Conservation (phyloP, 768 basidiomycete genomes). For the Suillus paluster region DNA sequence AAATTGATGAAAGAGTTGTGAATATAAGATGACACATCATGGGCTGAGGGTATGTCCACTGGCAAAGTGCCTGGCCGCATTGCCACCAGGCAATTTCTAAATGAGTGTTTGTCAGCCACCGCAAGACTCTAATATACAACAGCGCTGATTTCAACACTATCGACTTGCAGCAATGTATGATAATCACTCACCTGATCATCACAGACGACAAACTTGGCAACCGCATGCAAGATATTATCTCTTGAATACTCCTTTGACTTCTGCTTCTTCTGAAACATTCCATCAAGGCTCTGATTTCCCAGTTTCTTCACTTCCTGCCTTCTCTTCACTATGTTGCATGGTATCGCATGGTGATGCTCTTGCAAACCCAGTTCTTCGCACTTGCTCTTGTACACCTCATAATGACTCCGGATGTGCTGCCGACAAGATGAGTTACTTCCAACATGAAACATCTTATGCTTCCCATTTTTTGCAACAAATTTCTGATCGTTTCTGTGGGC, state of each 20-base stretch:
- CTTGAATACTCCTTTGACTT: conserved; percentile 1
- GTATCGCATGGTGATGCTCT: conserved; percentile 5
- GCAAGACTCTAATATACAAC: not conserved
- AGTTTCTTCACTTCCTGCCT: not conserved
- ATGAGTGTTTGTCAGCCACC: not conserved
- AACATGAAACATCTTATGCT: not conserved
- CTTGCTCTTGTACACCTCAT: not conserved
- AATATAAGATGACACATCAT: conserved; percentile 1
- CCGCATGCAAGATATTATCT: not conserved
- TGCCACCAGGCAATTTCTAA: conserved; percentile 1
- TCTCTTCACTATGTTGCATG: not conserved
- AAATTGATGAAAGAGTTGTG: conserved; percentile 16
- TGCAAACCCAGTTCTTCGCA: not conserved
- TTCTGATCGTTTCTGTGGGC: not conserved
- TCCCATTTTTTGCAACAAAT: not conserved
- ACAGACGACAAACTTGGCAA: conserved; percentile 2
- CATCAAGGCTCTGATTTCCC: not conserved
- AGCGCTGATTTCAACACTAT: not conserved
- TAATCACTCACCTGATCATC: conserved; percentile 19
- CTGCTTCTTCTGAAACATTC: not conserved
- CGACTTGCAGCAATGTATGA: not conserved
- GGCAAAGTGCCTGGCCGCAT: not conserved
- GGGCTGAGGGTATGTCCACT: not conserved
- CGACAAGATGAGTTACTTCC: conserved; percentile 3
- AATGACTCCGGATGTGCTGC: conserved; percentile 6